Base-by-base conservation (phyloP, 257 asterid genomes). In the Solanum virginianum region DNA sequence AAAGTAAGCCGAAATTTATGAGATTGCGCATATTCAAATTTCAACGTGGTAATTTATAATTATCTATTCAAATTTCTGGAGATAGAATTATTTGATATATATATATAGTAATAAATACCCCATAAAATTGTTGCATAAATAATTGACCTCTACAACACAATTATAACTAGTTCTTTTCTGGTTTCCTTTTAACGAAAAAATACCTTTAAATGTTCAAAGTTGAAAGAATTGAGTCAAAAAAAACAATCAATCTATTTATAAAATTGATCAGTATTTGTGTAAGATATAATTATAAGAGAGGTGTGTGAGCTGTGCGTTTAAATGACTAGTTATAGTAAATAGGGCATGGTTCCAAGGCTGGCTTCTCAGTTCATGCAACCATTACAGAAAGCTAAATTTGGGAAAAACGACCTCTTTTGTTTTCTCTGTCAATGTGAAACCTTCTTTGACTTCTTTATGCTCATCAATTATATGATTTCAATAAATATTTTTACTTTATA, bases 251-350 rank as follows among this genome's bases (percentile, higher is more conserved):
- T 8, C 29, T 10, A 53, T 79, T 79, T 26, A 79, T 53, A 47
- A 79, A 53, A 79, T 51, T 51, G 65, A 2, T 79, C 65, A 15
- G 26, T 53, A 26, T 26, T 15, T 51, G 26, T 77, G 57, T 24
- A 26, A 26, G 47, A 15, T 24, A 77, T 14, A 49, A 74, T 47
- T 0, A 15, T 16, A 77, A 26, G 10, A 79, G 65, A 79, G 82
- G 29, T 53, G 15, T 77, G 62, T 77, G 80, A 85, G 75, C 85
- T 41, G 80, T 49, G 80, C 53, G 79, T 84, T 83, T 85, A 45
- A 62, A 80, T 83, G 85, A 74, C 90, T 45, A 79, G 79, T 63
- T 83, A 89, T 87, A 20, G 90, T 14, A 84, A 89, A 56, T 60
- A 79, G 29, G 10, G 88, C 32, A 81, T 41, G 70, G 77, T 87